These are phyloP conservation scores for Suillus clintonianus DNA, from an alignment of 768 basidiomycete genomes.

Conservation along the genomic window DNA sequence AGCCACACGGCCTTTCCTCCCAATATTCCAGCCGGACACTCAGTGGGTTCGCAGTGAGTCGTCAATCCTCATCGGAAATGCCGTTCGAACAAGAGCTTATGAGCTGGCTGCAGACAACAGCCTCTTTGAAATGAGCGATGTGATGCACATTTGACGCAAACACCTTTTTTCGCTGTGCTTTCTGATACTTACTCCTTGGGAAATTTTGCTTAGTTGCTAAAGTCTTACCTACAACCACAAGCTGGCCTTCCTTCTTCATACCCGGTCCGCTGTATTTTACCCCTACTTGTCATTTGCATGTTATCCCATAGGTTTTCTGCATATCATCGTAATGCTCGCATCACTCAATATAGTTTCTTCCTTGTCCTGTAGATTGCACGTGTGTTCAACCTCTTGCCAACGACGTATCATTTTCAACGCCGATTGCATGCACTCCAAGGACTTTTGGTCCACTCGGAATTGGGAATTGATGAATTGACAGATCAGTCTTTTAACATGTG, in stretches of 20 bases:
- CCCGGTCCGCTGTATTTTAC: constrained; percentile 47
- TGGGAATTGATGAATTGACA: not conserved
- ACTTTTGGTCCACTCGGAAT: not conserved
- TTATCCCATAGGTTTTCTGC: constrained; percentile 37
- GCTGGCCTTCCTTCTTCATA: constrained; percentile 41
- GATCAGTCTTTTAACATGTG: not conserved
- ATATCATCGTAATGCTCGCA: constrained; percentile 40
- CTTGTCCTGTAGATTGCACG: not conserved
- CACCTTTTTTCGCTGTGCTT: constrained; percentile 5
- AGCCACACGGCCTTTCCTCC: constrained; percentile 68
- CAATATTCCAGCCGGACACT: constrained; percentile 77
- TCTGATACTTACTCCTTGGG: constrained; percentile 13
- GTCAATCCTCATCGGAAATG: constrained; percentile 31
- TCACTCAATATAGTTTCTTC: constrained; percentile 28
- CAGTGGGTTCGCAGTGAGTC: constrained; percentile 67
- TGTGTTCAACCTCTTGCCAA: not conserved
- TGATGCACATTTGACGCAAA: constrained; percentile 10
- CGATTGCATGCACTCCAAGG: not conserved
- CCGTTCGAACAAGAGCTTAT: constrained; percentile 39
- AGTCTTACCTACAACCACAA: constrained; percentile 27
- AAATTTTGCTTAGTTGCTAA: constrained; percentile 30
- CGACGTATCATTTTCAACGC: not conserved
- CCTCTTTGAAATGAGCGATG: constrained; percentile 28
- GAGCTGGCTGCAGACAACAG: constrained; percentile 38
- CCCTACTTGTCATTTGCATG: constrained; percentile 34